phyloP scores from a whole-genome alignment of 1,284 basidiomycete species.

The Trametes hirsuta region DNA sequence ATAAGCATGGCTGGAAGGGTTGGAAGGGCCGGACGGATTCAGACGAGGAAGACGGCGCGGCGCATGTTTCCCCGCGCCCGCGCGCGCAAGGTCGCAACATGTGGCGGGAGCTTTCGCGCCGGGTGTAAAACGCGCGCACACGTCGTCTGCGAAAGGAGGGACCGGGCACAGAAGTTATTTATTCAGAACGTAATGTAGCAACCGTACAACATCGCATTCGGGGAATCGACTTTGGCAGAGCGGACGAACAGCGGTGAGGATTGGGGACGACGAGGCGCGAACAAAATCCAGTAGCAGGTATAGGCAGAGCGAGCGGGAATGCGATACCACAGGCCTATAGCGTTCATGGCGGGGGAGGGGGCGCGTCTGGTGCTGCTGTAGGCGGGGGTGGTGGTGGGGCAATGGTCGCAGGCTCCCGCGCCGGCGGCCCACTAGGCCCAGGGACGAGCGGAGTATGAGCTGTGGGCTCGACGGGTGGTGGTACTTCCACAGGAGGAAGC shows the following conservation, averaged over 20 bases:
- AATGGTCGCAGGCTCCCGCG: not conserved
- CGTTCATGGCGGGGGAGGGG: not conserved
- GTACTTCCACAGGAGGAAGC: not conserved
- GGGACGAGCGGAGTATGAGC: too few relatives aligned
- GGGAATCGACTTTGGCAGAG: not conserved
- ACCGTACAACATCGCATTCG: conserved; percentile 11
- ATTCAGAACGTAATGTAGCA: conserved; percentile 20
- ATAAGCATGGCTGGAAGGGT: not conserved
- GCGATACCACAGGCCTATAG: too few relatives aligned
- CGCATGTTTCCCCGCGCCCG: not conserved
- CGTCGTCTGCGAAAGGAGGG: not conserved
- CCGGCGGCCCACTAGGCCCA: too few relatives aligned
- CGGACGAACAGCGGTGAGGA: not conserved
- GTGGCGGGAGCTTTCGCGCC: too few relatives aligned
- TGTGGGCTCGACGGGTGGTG: not conserved
- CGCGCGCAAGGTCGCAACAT: not conserved
- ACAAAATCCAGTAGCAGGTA: not conserved
- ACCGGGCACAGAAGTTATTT: conserved; percentile 9
- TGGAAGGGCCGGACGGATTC: not conserved
- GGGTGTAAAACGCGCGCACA: too few relatives aligned
- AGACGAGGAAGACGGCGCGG: too few relatives aligned
- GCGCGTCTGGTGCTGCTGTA: not conserved
- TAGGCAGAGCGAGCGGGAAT: not conserved
- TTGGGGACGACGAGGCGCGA: too few relatives aligned
- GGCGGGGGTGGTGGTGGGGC: not conserved